phyloP scores from a whole-genome alignment of 2,329 filamentous ascomycete species.

The Penicillium glabrum region DNA sequence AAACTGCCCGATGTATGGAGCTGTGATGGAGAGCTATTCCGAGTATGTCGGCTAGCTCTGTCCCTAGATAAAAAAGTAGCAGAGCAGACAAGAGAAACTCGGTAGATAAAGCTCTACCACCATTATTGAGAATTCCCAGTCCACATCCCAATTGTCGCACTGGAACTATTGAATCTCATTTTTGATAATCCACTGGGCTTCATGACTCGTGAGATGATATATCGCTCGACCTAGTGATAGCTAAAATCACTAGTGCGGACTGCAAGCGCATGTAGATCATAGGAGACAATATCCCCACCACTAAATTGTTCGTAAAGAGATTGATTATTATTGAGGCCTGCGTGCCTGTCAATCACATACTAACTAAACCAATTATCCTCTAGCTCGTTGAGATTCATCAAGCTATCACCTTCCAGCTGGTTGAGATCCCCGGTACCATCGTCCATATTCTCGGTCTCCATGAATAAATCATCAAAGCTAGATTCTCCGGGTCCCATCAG shows the following conservation, averaged over 20 bases:
- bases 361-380: constrained; percentile 43
- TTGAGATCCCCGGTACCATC: constrained; percentile 31
- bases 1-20: not conserved
- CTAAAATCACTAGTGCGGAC: constrained; percentile 10
- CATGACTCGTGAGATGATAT: not conserved
- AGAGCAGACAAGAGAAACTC: not conserved
- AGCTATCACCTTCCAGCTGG: constrained; percentile 35
- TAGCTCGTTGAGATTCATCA: constrained; percentile 40
- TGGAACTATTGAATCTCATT: not conserved
- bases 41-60: not conserved
- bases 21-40: not conserved
- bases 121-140: not conserved
- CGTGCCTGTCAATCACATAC: not conserved
- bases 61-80: not conserved
- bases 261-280: constrained; percentile 13
- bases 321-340: not conserved
- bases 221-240: not conserved
- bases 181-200: not conserved
- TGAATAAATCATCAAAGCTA: constrained; percentile 47
- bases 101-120: not conserved
- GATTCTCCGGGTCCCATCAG: constrained; percentile 43
- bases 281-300: constrained; percentile 2
- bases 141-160: not conserved
- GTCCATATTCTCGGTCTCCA: constrained; percentile 40
- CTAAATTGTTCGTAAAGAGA: not conserved